These are phyloP conservation scores for Sporodiniella umbellata DNA, from an alignment of 371 early-diverging fungal species.

Conservation along the genomic window DNA sequence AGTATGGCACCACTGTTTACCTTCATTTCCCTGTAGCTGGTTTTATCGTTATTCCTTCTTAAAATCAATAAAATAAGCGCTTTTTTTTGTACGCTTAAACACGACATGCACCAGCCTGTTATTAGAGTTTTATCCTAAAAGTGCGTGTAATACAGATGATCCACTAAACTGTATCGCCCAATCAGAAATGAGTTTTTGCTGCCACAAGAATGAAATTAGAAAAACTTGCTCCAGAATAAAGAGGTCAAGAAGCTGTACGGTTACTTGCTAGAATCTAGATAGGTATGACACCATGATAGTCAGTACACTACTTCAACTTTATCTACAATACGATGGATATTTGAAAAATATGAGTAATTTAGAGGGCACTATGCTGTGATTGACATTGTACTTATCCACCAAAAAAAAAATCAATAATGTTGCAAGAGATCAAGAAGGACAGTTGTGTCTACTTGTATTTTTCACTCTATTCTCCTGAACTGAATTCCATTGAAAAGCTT, in stretches of 20 bases:
- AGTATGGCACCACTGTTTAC: conserved; percentile 8
- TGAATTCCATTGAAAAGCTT: background rate
- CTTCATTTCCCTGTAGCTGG: conserved; percentile 15
- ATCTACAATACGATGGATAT: conserved; percentile 1
- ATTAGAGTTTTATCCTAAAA: no score
- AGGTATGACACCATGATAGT: background rate
- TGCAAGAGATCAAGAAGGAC: background rate
- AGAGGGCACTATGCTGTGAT: conserved; percentile 5
- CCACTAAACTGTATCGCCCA: conserved; percentile 4
- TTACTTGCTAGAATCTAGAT: background rate
- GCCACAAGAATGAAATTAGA: conserved; percentile 1
- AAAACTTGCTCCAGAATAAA: background rate
- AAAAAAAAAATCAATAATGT: background rate
- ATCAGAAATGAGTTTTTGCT: conserved; percentile 3
- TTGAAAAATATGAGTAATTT: conserved; percentile 3
- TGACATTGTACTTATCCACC: background rate
- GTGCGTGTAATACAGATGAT: conserved; percentile 6
- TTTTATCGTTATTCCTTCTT: conserved; percentile 8
- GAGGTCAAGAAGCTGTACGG: background rate
- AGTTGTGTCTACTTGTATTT: background rate
- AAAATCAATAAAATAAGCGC: no score
- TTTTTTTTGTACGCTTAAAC: no score
- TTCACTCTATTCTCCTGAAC: conserved; percentile 1
- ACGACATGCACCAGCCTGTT: no score
- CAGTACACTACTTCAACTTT: conserved; percentile 1